A percentile compares a stretch with the other conserved stretches of the same genome.
Conservation (phyloP, 768 basidiomycete genomes). For the Chalciporus piperatus region DNA sequence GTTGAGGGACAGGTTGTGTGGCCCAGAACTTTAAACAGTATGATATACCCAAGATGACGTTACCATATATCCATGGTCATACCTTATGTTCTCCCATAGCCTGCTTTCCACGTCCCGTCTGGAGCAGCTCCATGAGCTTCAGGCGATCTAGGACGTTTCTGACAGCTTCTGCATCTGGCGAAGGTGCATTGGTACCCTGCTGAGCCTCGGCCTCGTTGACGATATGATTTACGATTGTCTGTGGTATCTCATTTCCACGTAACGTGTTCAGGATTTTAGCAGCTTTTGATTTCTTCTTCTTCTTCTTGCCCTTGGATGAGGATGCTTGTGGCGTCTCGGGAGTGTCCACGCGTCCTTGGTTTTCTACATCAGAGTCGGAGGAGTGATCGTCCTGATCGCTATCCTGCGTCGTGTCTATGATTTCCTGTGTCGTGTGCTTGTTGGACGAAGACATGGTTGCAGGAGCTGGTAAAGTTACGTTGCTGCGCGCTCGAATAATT, state of each 20-base stretch:
- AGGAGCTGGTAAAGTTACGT: neutral
- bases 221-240: constrained; percentile 64
- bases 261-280: constrained; percentile 49
- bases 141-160: constrained; percentile 69
- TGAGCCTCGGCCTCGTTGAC: constrained; percentile 64
- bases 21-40: constrained; percentile 78
- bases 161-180: constrained; percentile 64
- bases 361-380: constrained; percentile 33
- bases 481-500: no score
- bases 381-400: constrained; percentile 34
- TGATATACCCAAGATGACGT: constrained; percentile 10
- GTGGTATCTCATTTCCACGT: constrained; percentile 51
- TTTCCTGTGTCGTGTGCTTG: constrained; percentile 41
- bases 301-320: constrained; percentile 65
- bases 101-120: constrained; percentile 79
- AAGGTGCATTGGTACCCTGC: constrained; percentile 40
- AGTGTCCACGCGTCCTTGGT: constrained; percentile 11
- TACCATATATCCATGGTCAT: constrained; percentile 12
- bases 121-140: constrained; percentile 80
- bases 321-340: constrained; percentile 30
- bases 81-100: constrained; percentile 90
- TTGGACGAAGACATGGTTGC: constrained; percentile 32
- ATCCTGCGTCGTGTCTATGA: constrained; percentile 37
- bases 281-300: constrained; percentile 80
- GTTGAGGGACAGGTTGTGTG: constrained; percentile 95